Percentiles rank a stretch among this genome's conserved stretches.
These are phyloP conservation scores for Paraphoma chrysanthemicola DNA, from an alignment of 2,329 filamentous ascomycete species.

Conservation along the genomic window DNA sequence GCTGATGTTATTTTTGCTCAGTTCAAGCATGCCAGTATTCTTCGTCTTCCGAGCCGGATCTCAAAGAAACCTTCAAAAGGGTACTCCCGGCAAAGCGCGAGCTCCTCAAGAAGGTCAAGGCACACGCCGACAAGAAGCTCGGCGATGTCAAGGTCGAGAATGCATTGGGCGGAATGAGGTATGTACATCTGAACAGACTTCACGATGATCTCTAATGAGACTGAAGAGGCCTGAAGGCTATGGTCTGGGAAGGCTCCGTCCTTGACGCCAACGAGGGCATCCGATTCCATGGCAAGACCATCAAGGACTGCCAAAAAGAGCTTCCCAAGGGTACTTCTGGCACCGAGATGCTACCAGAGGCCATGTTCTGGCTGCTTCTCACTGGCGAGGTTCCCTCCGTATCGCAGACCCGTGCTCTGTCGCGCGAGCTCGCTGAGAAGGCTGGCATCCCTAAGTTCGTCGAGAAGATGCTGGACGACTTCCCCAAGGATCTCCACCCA, in stretches of 20 bases:
- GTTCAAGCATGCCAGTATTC: slow-evolving; percentile 68
- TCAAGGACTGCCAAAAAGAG: slow-evolving; percentile 95
- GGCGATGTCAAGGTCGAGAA: slow-evolving; percentile 95
- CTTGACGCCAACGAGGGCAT: slow-evolving; percentile 97
- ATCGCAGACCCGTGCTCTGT: slow-evolving; percentile 80
- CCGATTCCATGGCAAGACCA: slow-evolving; percentile 95
- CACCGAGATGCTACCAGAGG: slow-evolving; percentile 96
- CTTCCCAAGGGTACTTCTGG: slow-evolving; percentile 91
- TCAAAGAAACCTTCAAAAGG: slow-evolving; percentile 85
- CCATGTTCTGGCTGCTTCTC: slow-evolving; percentile 99
- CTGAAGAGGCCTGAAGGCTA: slow-evolving; percentile 82
- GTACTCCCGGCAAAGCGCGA: slow-evolving; percentile 92
- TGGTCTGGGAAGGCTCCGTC: slow-evolving; percentile 98
- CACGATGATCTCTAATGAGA: slow-evolving; percentile 15
- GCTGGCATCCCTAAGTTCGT: slow-evolving; percentile 83
- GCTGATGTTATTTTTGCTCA: slow-evolving; percentile 27
- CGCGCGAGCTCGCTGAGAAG: slow-evolving; percentile 85
- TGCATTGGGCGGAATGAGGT: slow-evolving; percentile 93
- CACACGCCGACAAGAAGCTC: slow-evolving; percentile 79
- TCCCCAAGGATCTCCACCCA: slow-evolving; percentile 89
- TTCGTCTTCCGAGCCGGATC: slow-evolving; percentile 79
- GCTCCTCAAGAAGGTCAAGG: slow-evolving; percentile 92
- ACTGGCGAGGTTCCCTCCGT: slow-evolving; percentile 90
- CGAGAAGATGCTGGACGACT: slow-evolving; percentile 84
- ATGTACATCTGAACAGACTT: slow-evolving; percentile 11